phyloP scores from a whole-genome alignment of 1,139 yeast genomes.

The Wickerhamiella pararugosa region DNA sequence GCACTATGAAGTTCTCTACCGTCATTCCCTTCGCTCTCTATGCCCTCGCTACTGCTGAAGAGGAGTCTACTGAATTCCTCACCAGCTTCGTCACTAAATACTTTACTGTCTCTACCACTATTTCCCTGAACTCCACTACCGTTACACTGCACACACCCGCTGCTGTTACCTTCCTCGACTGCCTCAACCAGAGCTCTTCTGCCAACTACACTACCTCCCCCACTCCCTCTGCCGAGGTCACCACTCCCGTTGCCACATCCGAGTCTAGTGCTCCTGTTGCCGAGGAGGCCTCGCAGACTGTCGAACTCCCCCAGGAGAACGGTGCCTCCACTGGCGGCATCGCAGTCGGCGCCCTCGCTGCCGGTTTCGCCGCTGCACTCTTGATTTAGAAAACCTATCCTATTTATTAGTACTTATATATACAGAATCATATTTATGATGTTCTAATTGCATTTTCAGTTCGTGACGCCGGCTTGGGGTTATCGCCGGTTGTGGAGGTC shows the following conservation, averaged over 20 bases:
- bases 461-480: too few species aligned
- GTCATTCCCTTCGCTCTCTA: neutral
- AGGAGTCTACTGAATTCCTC: conserved; percentile 1
- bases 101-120: conserved; percentile 2
- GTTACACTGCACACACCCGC: neutral
- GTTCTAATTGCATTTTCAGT: neutral
- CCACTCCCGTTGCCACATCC: neutral
- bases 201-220: neutral
- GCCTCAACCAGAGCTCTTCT: neutral
- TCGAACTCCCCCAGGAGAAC: too few species aligned
- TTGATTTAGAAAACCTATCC: neutral
- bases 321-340: neutral
- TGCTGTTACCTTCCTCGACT: conserved; percentile 2
- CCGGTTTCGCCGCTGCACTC: conserved; percentile 5
- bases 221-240: neutral
- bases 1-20: conserved; percentile 4
- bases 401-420: neutral
- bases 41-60: conserved; percentile 1
- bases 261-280: neutral
- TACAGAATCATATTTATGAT: neutral
- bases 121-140: too few species aligned
- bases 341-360: conserved; percentile 2
- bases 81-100: conserved; percentile 3
- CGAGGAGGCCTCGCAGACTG: neutral
- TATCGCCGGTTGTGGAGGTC: neutral